Evolutionary conservation across 805 yeast species (phyloP).

Genomic region (Spathaspora girioi): DNA sequence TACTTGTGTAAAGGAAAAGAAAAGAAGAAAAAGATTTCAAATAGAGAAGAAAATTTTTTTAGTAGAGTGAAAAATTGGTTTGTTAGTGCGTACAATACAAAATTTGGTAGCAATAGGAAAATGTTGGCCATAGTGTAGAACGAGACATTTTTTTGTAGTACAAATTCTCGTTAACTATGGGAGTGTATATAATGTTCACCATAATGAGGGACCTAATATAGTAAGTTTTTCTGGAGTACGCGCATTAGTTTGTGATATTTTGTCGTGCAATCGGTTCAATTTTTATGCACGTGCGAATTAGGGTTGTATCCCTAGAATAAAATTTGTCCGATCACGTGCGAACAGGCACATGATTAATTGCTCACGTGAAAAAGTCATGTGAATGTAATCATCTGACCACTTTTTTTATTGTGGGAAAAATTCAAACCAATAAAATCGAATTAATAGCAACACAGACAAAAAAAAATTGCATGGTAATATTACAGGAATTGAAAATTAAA

Average conservation of each 20-base stretch:
- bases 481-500: background rate
- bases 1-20: slow-evolving; percentile 6
- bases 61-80: slow-evolving; percentile 1
- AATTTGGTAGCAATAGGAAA: background rate
- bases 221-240: background rate
- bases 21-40: slow-evolving; percentile 1
- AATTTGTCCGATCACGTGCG: background rate
- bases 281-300: background rate
- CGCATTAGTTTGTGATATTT: background rate
- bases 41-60: background rate
- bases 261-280: background rate
- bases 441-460: slow-evolving; percentile 1
- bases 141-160: background rate
- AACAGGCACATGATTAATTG: background rate
- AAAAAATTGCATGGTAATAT: slow-evolving; percentile 1
- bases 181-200: background rate
- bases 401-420: background rate
- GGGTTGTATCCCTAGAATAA: slow-evolving; percentile 1
- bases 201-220: background rate
- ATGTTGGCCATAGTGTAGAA: background rate
- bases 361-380: background rate
- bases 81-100: background rate
- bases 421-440: slow-evolving; percentile 4
- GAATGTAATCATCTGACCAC: background rate
- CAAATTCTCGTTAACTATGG: background rate